Conservation (phyloP, 257 asterid genomes). For the Misopates orontium region DNA sequence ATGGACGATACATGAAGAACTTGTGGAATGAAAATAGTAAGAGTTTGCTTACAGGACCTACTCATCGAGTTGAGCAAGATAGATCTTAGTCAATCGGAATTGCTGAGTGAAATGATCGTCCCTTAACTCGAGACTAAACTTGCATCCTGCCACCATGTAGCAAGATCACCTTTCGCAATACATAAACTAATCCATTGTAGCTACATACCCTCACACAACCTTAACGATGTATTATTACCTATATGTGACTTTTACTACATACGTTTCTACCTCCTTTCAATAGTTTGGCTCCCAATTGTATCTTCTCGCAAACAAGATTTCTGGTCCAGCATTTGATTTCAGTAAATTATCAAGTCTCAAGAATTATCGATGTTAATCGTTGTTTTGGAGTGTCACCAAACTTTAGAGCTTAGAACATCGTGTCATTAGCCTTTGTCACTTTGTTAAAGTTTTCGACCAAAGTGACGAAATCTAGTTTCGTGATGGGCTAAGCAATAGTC, state of each 20-base stretch:
- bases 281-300: neutral
- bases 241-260: constrained; percentile 17
- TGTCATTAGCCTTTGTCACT: constrained; percentile 33
- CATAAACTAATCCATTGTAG: too few species aligned
- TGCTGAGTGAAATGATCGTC: too few species aligned
- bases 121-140: too few species aligned
- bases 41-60: too few species aligned
- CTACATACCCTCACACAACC: too few species aligned
- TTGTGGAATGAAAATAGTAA: too few species aligned
- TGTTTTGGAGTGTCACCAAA: constrained; percentile 4
- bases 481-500: constrained; percentile 31
- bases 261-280: neutral
- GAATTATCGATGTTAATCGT: constrained; percentile 4
- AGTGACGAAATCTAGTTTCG: constrained; percentile 38
- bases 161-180: too few species aligned
- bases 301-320: neutral
- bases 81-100: too few species aligned
- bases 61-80: too few species aligned
- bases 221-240: neutral
- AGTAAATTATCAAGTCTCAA: neutral
- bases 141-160: too few species aligned
- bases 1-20: too few species aligned
- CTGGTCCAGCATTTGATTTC: constrained; percentile 11
- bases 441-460: constrained; percentile 36
- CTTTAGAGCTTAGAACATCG: constrained; percentile 21